phyloP scores from a whole-genome alignment of 2,329 filamentous ascomycete species.

The Arthrobotrys sphaeroides region DNA sequence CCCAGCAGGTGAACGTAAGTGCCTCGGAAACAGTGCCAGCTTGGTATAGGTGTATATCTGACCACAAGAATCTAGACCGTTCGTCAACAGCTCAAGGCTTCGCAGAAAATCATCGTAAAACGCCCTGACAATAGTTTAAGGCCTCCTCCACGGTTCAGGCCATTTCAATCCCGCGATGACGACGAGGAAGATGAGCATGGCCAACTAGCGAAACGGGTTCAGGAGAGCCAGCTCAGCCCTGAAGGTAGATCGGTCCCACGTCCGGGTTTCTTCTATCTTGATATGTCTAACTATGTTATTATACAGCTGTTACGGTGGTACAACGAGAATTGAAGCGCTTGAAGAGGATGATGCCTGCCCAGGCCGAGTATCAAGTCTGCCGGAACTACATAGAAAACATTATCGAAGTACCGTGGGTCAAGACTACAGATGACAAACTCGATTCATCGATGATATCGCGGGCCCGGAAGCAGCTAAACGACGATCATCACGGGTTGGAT shows the following conservation, averaged over 20 bases:
- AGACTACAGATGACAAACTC: slow-evolving; percentile 83
- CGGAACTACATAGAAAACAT: slow-evolving; percentile 89
- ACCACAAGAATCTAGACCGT: background rate
- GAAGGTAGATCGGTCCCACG: slow-evolving; percentile 66
- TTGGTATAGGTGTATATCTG: slow-evolving; percentile 1
- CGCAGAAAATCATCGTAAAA: slow-evolving; percentile 55
- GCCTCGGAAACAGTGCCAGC: slow-evolving; percentile 65
- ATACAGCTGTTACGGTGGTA: slow-evolving; percentile 77
- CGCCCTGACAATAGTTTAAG: slow-evolving; percentile 52
- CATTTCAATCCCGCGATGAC: slow-evolving; percentile 65
- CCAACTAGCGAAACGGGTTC: slow-evolving; percentile 86
- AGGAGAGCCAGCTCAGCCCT: slow-evolving; percentile 79
- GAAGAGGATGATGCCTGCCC: slow-evolving; percentile 93
- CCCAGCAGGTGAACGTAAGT: slow-evolving; percentile 90
- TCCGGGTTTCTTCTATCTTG: background rate
- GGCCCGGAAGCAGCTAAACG: slow-evolving; percentile 88
- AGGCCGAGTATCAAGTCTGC: slow-evolving; percentile 94
- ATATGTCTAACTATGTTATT: background rate
- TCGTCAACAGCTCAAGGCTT: slow-evolving; percentile 50
- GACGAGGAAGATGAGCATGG: slow-evolving; percentile 87
- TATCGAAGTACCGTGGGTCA: slow-evolving; percentile 80
- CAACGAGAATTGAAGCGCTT: slow-evolving; percentile 86
- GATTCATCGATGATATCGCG: slow-evolving; percentile 79
- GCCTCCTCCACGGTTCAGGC: slow-evolving; percentile 55
- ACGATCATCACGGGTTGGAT: slow-evolving; percentile 95